These are phyloP conservation scores for Gryganskiella cystojenkinii DNA, from an alignment of 192 early-diverging fungal species.

Conservation along the genomic window DNA sequence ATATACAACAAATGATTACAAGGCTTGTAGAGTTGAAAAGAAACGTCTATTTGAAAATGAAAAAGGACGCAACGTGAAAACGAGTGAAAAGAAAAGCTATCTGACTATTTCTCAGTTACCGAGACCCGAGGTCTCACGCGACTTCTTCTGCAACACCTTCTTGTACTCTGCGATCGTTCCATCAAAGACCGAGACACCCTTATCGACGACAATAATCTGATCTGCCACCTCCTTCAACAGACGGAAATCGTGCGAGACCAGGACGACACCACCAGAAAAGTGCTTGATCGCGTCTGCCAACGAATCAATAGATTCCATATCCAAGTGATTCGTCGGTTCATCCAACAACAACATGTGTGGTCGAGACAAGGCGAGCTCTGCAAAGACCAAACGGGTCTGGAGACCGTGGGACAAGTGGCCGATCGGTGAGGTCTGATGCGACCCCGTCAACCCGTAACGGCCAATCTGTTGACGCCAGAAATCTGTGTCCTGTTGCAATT, in stretches of 20 bases:
- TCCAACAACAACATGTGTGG: slow-evolving; percentile 98
- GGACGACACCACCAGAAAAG: slow-evolving; percentile 97
- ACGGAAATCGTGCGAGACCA: slow-evolving; percentile 99
- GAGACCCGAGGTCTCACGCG: slow-evolving; percentile 26
- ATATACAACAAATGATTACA: background rate
- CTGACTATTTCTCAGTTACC: background rate
- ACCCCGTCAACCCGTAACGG: slow-evolving; percentile 92
- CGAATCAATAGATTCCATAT: slow-evolving; percentile 93
- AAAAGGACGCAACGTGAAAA: no score
- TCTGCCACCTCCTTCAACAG: slow-evolving; percentile 96
- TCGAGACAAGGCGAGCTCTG: slow-evolving; percentile 85
- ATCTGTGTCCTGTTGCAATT: slow-evolving; percentile 84
- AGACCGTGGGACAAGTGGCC: slow-evolving; percentile 93
- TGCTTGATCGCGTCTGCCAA: slow-evolving; percentile 96
- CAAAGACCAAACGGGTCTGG: slow-evolving; percentile 96
- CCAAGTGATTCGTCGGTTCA: slow-evolving; percentile 99
- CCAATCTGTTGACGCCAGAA: slow-evolving; percentile 96
- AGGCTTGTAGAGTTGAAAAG: no score
- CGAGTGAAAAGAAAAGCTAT: no score
- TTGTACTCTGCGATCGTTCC: slow-evolving; percentile 94
- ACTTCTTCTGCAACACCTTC: slow-evolving; percentile 71
- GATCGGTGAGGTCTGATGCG: slow-evolving; percentile 93
- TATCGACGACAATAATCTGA: slow-evolving; percentile 93
- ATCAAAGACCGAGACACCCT: slow-evolving; percentile 77
- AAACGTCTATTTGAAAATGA: no score